Percentiles rank a stretch among this genome's conserved stretches.
phyloP scores from a whole-genome alignment of 257 asterid genomes.

The Solanum pimpinellifolium region DNA sequence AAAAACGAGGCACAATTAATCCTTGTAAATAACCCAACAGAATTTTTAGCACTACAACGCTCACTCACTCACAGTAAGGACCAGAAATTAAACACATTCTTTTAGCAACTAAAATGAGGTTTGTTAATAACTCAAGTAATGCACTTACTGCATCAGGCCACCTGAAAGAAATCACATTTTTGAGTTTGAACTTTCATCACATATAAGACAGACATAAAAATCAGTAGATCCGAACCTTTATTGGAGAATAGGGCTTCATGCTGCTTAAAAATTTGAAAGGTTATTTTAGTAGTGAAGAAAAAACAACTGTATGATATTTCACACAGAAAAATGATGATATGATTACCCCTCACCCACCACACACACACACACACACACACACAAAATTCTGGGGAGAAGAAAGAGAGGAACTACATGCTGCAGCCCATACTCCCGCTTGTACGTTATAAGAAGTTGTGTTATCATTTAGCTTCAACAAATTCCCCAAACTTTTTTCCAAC shows the following conservation, averaged over 20 bases:
- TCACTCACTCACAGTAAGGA: background rate
- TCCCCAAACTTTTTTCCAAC: background rate
- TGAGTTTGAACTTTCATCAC: background rate
- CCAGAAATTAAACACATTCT: background rate
- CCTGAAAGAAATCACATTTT: background rate
- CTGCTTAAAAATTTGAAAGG: background rate
- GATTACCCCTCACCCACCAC: background rate
- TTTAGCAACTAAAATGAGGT: background rate
- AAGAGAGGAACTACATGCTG: background rate
- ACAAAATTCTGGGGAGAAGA: no score
- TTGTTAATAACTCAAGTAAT: background rate
- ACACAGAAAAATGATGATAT: background rate
- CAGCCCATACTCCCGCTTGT: background rate
- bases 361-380: background rate
- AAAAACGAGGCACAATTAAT: background rate
- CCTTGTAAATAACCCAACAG: background rate
- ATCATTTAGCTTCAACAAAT: background rate
- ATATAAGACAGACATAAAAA: background rate
- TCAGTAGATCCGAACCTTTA: background rate
- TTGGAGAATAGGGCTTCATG: background rate
- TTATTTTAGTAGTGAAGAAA: background rate
- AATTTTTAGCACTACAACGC: background rate
- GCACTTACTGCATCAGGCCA: background rate
- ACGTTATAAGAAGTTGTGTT: background rate
- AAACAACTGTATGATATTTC: background rate